These are phyloP conservation scores for Diaporthe longicolla DNA, from an alignment of 2,329 filamentous ascomycete species.

Conservation along the genomic window DNA sequence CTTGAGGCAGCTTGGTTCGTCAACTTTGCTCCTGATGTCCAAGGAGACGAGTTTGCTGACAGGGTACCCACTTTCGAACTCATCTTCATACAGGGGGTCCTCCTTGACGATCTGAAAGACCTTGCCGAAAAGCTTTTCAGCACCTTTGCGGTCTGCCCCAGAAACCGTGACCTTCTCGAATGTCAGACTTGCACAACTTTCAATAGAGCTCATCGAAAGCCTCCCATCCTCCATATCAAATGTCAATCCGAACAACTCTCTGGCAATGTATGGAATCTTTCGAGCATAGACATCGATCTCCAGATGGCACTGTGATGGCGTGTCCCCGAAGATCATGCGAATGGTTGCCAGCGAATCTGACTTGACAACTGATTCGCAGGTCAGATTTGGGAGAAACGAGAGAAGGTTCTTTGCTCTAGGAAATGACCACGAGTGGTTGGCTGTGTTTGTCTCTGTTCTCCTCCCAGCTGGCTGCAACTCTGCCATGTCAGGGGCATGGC, in stretches of 20 bases:
- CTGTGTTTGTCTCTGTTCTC: neutral
- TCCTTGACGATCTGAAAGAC: neutral
- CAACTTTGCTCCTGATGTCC: neutral
- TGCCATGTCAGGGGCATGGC: neutral
- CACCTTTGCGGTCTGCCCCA: neutral
- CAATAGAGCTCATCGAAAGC: neutral
- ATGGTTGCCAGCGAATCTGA: neutral
- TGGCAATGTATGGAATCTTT: neutral
- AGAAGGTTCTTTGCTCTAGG: neutral
- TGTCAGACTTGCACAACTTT: neutral
- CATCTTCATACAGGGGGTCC: neutral
- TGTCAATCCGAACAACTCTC: neutral
- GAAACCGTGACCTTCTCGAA: neutral
- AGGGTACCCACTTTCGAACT: neutral
- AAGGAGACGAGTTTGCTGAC: neutral
- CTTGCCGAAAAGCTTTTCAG: neutral
- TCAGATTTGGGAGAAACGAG: neutral
- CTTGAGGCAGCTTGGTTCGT: neutral
- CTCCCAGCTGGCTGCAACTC: neutral
- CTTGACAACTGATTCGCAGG: neutral
- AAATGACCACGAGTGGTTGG: neutral
- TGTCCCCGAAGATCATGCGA: neutral
- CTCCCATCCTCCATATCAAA: neutral
- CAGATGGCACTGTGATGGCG: neutral
- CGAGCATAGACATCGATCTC: neutral